Conservation (phyloP, 192 early-diverging fungal species). For the Chytriomyces sp. region DNA sequence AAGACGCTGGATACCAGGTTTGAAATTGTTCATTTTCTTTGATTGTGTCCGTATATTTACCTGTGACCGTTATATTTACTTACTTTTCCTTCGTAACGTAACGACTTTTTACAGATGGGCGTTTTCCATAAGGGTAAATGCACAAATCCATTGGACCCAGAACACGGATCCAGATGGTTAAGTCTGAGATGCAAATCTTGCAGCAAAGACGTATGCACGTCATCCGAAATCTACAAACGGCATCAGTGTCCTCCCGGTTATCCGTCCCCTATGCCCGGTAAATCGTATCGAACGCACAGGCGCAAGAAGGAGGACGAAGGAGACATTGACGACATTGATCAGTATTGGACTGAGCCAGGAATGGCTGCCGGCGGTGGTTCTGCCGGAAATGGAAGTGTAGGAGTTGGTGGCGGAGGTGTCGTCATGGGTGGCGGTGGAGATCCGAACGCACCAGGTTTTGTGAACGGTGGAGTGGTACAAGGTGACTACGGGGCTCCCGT, state of each 20-base stretch:
- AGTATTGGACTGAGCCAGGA: constrained; percentile 31
- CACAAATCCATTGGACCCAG: constrained; percentile 31
- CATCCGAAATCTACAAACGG: constrained; percentile 30
- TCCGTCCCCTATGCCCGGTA: constrained; percentile 30
- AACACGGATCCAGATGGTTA: constrained; percentile 30
- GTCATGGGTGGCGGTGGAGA: not conserved
- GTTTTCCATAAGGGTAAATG: constrained; percentile 37
- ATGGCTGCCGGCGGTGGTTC: not conserved
- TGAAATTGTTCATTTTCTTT: not conserved
- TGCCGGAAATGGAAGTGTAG: not conserved
- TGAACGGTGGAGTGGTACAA: not conserved
- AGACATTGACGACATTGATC: constrained; percentile 32
- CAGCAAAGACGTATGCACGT: constrained; percentile 31
- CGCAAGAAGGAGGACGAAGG: constrained; percentile 39
- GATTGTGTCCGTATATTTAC: not conserved
- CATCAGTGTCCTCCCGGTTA: constrained; percentile 37
- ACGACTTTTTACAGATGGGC: constrained; percentile 23
- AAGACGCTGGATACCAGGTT: constrained; percentile 29
- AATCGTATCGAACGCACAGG: constrained; percentile 34
- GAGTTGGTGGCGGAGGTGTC: not conserved
- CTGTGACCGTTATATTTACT: not conserved
- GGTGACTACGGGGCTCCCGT: not conserved
- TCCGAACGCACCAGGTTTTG: too few species aligned
- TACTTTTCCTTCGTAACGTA: not conserved
- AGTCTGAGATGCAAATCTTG: constrained; percentile 33